Base-by-base conservation (phyloP, 768 basidiomycete species). In the Exidia glandulosa region DNA sequence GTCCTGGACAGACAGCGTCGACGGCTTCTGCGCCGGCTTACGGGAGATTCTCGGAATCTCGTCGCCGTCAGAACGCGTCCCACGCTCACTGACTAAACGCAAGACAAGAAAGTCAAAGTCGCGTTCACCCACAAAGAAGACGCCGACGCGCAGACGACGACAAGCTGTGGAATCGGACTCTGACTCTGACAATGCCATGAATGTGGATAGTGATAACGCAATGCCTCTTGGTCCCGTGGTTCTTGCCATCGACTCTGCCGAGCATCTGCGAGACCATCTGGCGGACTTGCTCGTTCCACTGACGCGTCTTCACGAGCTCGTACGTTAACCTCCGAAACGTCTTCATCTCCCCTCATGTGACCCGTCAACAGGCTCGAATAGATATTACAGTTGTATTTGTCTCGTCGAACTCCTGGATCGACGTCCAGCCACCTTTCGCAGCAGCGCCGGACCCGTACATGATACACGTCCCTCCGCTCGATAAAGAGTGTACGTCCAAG, bases 371-470 rank as follows among this genome's bases (percentile, higher is more conserved):
- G 88, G 72, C 85, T 14, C 77, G 74, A 58, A 69, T 86, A 9
- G 79, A 83, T 32, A 63, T 90, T 32, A 78, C 77, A 1, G 79
- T 84, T 0, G 72, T 90, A 4, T 77, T 89, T 56, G 66, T 87
- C 19, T 90, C 88, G 1, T 77, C 79, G 57, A 76, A 80, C 7
- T 76, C 77, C 13, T 90, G 90, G 89, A 81, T 84, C 58, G 82
- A 87, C 61, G 78, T 89, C 56, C 78, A 81, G n/a, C 88, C 87
- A 1, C 70, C 82, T 0, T 69, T 85, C 1, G 87, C 86, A 7
- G 84, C 85, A 5, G 79, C 87, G 2, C 82, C 83, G 1, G 86
- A 89, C 64, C 90, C 90, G 0, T 88, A 82, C 64, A 82, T 80
- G 65, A 66, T 90, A 27, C 80, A 84, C 60, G 71, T 87, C 0